Percentiles rank a stretch among this genome's conserved stretches.
These are phyloP conservation scores for Suhomyces yuchorum DNA, from an alignment of 1,139 yeast genomes.

Conservation along the genomic window DNA sequence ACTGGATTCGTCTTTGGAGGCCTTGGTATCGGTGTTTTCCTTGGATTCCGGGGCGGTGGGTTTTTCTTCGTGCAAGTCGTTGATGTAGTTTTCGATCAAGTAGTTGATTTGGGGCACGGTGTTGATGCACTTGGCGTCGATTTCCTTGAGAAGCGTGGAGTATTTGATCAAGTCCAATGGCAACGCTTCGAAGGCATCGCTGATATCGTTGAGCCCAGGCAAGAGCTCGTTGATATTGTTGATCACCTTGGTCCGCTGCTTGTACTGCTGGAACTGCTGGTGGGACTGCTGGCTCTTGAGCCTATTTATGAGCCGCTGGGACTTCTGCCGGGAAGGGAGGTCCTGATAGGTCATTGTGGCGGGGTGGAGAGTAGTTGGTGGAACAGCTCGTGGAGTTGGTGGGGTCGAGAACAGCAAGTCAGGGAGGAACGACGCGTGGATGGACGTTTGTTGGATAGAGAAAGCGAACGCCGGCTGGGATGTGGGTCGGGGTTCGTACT, in stretches of 20 bases:
- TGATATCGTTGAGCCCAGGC: slow-evolving; percentile 89
- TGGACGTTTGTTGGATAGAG: background rate
- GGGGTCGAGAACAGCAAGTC: background rate
- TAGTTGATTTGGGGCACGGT: slow-evolving; percentile 68
- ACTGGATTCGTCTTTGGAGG: background rate
- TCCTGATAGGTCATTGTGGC: slow-evolving; percentile 36
- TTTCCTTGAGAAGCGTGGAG: slow-evolving; percentile 85
- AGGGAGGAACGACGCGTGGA: background rate
- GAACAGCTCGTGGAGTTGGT: background rate
- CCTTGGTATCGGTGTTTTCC: background rate
- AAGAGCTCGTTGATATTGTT: slow-evolving; percentile 50
- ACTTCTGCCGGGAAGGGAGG: slow-evolving; percentile 51
- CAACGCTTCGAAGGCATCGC: slow-evolving; percentile 89
- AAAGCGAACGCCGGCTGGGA: no score
- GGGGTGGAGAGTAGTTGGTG: background rate
- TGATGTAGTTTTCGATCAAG: slow-evolving; percentile 59
- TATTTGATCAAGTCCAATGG: slow-evolving; percentile 84
- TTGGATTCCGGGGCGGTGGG: background rate
- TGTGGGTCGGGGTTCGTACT: background rate
- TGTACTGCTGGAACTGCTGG: slow-evolving; percentile 37
- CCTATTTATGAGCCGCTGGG: slow-evolving; percentile 46
- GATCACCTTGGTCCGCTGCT: slow-evolving; percentile 36
- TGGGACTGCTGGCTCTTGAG: slow-evolving; percentile 30
- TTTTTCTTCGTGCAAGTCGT: slow-evolving; percentile 33
- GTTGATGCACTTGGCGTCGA: slow-evolving; percentile 89